A percentile compares a stretch with the other conserved stretches of the same genome.
Conservation (phyloP, 2,329 filamentous ascomycete species). For the Aspergillus latus region DNA sequence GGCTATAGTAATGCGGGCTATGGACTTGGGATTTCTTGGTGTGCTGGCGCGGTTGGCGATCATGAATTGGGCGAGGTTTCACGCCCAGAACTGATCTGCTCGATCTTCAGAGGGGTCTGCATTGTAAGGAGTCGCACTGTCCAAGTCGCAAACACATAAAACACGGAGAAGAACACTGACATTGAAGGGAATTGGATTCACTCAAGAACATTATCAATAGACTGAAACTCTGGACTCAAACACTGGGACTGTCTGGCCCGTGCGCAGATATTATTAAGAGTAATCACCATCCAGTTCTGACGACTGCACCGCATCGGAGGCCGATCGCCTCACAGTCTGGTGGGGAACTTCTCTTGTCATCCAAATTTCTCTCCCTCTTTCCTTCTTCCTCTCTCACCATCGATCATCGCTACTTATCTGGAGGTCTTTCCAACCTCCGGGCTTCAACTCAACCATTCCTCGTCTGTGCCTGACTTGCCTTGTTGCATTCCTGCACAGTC, state of each 20-base stretch:
- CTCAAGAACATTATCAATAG: background rate
- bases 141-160: background rate
- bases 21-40: slow-evolving; percentile 14
- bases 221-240: background rate
- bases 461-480: background rate
- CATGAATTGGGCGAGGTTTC: slow-evolving; percentile 7
- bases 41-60: slow-evolving; percentile 15
- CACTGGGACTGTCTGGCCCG: slow-evolving; percentile 16
- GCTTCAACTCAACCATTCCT: background rate
- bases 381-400: slow-evolving; percentile 2
- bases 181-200: background rate
- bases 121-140: background rate
- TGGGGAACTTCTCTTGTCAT: slow-evolving; percentile 24
- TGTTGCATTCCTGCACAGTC: slow-evolving; percentile 8
- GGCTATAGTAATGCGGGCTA: slow-evolving; percentile 8
- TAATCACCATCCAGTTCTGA: slow-evolving; percentile 4
- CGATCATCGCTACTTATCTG: slow-evolving; percentile 5
- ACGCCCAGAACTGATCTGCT: slow-evolving; percentile 13
- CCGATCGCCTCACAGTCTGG: slow-evolving; percentile 29
- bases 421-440: slow-evolving; percentile 10
- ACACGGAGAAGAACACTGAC: background rate
- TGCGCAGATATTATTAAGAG: slow-evolving; percentile 15
- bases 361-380: slow-evolving; percentile 18
- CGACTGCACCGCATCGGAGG: slow-evolving; percentile 18
- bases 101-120: slow-evolving; percentile 4